A percentile compares a stretch with the other conserved stretches of the same genome.
These are phyloP conservation scores for Gyromitra esculenta DNA, from an alignment of 2,329 filamentous ascomycete species.

Conservation along the genomic window DNA sequence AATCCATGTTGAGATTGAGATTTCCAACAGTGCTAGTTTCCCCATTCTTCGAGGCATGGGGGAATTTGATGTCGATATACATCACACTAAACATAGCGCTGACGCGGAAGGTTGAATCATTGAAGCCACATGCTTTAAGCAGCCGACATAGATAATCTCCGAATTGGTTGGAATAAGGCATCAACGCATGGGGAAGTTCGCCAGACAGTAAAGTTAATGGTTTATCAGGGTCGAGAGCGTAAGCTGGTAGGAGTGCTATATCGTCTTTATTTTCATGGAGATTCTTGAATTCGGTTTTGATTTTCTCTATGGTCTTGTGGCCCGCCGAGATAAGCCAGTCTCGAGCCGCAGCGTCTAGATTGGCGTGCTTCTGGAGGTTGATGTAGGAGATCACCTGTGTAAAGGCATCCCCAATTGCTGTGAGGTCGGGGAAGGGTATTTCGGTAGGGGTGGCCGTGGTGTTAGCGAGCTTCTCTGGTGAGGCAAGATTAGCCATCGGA, in stretches of 20 bases:
- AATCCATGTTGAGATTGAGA: background rate
- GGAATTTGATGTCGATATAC: background rate
- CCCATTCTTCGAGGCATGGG: background rate
- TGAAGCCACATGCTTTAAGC: background rate
- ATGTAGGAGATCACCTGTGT: constrained; percentile 5
- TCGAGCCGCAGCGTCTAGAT: constrained; percentile 13
- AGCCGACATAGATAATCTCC: background rate
- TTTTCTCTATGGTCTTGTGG: background rate
- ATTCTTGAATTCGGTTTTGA: background rate
- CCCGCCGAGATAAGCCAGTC: constrained; percentile 4
- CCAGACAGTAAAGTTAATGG: background rate
- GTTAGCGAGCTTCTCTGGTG: background rate
- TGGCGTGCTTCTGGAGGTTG: background rate
- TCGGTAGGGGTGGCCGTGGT: background rate
- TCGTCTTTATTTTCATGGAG: background rate
- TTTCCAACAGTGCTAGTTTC: background rate
- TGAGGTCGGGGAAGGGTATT: background rate
- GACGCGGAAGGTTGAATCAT: background rate
- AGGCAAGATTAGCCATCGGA: background rate
- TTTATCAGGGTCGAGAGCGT: background rate
- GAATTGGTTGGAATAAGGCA: constrained; percentile 7
- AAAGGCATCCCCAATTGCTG: constrained; percentile 26
- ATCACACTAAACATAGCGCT: background rate
- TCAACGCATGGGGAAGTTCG: background rate
- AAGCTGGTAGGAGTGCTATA: background rate